Evolutionary conservation across 768 basidiomycete genomes (phyloP).

Genomic region (Chalciporus pseudorubinellus): DNA sequence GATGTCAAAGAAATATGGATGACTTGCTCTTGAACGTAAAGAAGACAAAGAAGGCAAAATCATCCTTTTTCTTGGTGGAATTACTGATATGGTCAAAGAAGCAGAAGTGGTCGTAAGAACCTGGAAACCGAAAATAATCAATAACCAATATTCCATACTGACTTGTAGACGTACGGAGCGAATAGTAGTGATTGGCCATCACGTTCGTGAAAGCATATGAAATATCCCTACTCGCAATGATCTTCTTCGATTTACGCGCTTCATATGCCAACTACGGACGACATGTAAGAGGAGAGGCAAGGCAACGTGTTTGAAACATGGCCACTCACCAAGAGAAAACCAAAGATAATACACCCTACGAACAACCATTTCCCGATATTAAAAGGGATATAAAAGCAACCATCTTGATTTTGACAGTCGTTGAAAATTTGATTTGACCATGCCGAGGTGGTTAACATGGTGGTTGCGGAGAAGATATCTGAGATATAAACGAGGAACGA

Average conservation of each 20-base stretch:
- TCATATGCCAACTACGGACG: constrained; percentile 79
- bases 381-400: constrained; percentile 87
- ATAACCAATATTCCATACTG: not conserved
- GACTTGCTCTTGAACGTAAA: constrained; percentile 95
- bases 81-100: constrained; percentile 96
- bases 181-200: constrained; percentile 96
- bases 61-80: constrained; percentile 94
- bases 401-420: constrained; percentile 58
- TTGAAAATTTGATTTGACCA: constrained; percentile 94
- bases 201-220: constrained; percentile 98
- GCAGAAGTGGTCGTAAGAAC: constrained; percentile 96
- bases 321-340: constrained; percentile 81
- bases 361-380: constrained; percentile 93
- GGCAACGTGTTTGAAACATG: not conserved
- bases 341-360: constrained; percentile 96
- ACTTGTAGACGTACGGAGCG: constrained; percentile 64
- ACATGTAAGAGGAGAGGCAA: constrained; percentile 10
- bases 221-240: constrained; percentile 94
- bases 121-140: constrained; percentile 36
- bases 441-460: constrained; percentile 86
- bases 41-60: constrained; percentile 99
- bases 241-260: constrained; percentile 86
- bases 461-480: constrained; percentile 96
- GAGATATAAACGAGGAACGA: constrained; percentile 95
- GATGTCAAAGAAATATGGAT: not conserved